Evolutionary conservation across 371 early-diverging fungal species (phyloP), one percentile per base, ranked within the genome.

Genomic region (Apophysomyces variabilis): DNA sequence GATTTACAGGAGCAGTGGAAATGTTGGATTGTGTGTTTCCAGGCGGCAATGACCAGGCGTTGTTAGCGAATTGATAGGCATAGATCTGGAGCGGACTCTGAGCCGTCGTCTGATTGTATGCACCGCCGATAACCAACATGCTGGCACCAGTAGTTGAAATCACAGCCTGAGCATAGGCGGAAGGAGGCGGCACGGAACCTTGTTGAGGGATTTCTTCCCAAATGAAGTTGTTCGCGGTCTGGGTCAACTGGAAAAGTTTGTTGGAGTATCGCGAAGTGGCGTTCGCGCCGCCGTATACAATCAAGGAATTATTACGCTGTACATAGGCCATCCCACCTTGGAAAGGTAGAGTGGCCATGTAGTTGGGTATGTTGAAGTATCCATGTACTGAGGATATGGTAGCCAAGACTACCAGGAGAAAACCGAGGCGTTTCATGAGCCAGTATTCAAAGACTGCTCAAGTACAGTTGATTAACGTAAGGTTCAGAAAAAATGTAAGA

Each of bases 261-360:
- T 70, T 70, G 13, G 73, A 57, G 41, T 57, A 72, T 9, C 56
- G 38, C n/a, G 32, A 56, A 13, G 73, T 70, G 35, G 65, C 69
- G 46, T 65, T 71, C 50, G 70, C 77, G 39, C 77, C 77, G 39
- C 77, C 77, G 47, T 71, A 76, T 21, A 73, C 61, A 61, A 76
- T 60, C 50, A 76, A 57, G 9, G 73, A 73, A 43, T 67, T 62
- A 57, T 67, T 71, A 6, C 68, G 64, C 38, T 60, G 54, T 37
- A 66, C 71, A n/a, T 44, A 68, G 7, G 71, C 71, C 71, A 73
- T 76, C 5, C 68, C 68, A 38, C 67, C 66, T 21, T 62, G 50
- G 61, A 76, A 76, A n/a, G 77, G 77, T 32, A 74, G 21, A 36
- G 66, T 60, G 39, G 43, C 32, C 57, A 64, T 60, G 26, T 69